Conservation (phyloP, 345 rosid species). For the Adansonia digitata region DNA sequence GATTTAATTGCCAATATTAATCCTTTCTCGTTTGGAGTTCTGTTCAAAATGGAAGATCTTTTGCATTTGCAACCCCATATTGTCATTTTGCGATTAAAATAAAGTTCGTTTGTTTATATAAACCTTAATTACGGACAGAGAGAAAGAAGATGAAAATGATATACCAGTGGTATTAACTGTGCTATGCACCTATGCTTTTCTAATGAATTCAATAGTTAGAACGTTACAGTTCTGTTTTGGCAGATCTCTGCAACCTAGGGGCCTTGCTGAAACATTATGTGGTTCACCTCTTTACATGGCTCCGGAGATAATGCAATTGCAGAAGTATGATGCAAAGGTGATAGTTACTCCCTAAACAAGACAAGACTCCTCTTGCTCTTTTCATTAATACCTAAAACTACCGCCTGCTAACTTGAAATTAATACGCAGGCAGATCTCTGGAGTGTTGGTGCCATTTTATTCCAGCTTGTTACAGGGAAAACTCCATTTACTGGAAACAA, state of each 20-base stretch:
- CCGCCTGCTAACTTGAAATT: slow-evolving; percentile 36
- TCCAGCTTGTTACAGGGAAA: slow-evolving; percentile 89
- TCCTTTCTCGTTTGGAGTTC: neutral
- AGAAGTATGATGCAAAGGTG: slow-evolving; percentile 98
- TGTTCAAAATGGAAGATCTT: neutral
- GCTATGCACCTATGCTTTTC: slow-evolving; percentile 14
- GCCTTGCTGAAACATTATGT: slow-evolving; percentile 95
- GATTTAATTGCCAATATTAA: neutral
- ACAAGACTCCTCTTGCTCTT: neutral
- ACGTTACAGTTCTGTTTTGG: slow-evolving; percentile 17
- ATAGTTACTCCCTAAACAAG: slow-evolving; percentile 19
- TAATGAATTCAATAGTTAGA: slow-evolving; percentile 14
- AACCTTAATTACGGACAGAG: neutral
- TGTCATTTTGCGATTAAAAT: neutral
- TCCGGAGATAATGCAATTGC: slow-evolving; percentile 98
- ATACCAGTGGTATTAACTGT: neutral
- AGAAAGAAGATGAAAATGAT: neutral
- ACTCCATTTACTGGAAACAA: slow-evolving; percentile 90
- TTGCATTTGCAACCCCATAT: neutral
- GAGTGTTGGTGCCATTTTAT: slow-evolving; percentile 97
- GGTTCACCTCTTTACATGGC: slow-evolving; percentile 99
- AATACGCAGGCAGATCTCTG: slow-evolving; percentile 97
- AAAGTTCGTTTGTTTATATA: neutral
- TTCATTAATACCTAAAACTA: neutral
- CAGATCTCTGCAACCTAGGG: slow-evolving; percentile 90